A percentile compares a stretch with the other conserved stretches of the same genome.
These are phyloP conservation scores for Candida nitratophila DNA, from an alignment of 805 yeast genomes.

Conservation along the genomic window DNA sequence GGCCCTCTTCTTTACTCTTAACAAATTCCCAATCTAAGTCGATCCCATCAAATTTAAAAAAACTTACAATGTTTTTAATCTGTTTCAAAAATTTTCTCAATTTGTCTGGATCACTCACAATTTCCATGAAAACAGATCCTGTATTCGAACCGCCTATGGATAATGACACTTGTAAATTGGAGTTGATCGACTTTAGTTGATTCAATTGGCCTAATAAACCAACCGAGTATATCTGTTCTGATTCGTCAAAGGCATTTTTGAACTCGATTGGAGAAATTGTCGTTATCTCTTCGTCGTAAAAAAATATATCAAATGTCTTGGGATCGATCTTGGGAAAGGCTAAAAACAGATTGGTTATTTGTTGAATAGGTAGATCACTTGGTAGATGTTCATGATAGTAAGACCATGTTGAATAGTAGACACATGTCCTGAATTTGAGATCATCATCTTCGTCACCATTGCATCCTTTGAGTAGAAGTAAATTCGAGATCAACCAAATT, in stretches of 20 bases:
- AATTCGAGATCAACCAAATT: too few species aligned
- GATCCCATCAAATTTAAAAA: constrained; percentile 77
- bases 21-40: constrained; percentile 98
- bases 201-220: constrained; percentile 25
- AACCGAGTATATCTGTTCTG: constrained; percentile 5
- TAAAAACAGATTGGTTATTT: constrained; percentile 64
- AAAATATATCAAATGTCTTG: constrained; percentile 42
- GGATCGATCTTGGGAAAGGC: constrained; percentile 64
- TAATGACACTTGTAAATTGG: constrained; percentile 48
- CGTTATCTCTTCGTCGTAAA: constrained; percentile 67
- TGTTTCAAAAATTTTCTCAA: constrained; percentile 43
- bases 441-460: too few species aligned
- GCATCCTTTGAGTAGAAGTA: background rate
- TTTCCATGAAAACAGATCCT: constrained; percentile 30
- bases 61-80: constrained; percentile 37
- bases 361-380: constrained; percentile 48
- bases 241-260: background rate
- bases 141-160: constrained; percentile 81
- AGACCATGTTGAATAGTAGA: constrained; percentile 54
- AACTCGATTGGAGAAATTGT: constrained; percentile 24
- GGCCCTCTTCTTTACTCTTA: constrained; percentile 35
- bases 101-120: constrained; percentile 17
- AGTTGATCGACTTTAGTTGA: constrained; percentile 17
- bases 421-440: background rate
- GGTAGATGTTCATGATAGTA: constrained; percentile 60